Evolutionary conservation across 2,329 filamentous ascomycete genomes (phyloP), one percentile per base, ranked within the genome.

Genomic region (Tolypocladium tropicale): DNA sequence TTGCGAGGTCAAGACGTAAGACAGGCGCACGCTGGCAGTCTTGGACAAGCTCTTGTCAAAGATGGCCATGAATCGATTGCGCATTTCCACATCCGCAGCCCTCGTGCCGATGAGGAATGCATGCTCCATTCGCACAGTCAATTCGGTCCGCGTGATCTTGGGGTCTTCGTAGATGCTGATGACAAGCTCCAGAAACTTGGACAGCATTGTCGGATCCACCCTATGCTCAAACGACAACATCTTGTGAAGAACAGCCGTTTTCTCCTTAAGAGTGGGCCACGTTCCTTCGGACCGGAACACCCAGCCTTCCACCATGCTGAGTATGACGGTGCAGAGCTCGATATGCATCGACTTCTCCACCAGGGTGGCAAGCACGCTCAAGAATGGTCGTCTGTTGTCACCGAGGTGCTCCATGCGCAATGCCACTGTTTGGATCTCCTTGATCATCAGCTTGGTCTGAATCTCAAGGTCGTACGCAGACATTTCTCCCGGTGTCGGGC

Each of bases 91-190:
- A 68, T 99, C 93, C 63, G 92, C 86, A 2, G 93, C 93, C 64
- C 95, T 78, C 0, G 93, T 95, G 32, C 95, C 94, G 53, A 99
- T 94, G 60, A 99, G 79, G 79, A 99, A 99, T 6, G 94, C 94
- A 71, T 97, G 93, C 74, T 99, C 94, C 81, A 99, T 88, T 4
- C 95, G 85, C 11, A 99, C 95, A 0, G 94, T 97, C 54, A 99
- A 80, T 72, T 99, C 94, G 0, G 93, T 96, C 34, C 92, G 83
- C 1, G 92, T 91, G 60, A 99, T 94, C 73, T 95, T 96, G 0
- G 91, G 90, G 65, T 99, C 94, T 67, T 99, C 95, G 68, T 99
- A 99, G 58, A 99, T 96, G 52, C 92, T 86, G 63, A 99, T 95
- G 30, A 99, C 94, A 30, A 99, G 83, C 61, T 97, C 89, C 57